Evolutionary conservation across 2,329 filamentous ascomycete species (phyloP), one percentile per base, ranked within the genome.

Genomic region (Colletotrichum sp.): DNA sequence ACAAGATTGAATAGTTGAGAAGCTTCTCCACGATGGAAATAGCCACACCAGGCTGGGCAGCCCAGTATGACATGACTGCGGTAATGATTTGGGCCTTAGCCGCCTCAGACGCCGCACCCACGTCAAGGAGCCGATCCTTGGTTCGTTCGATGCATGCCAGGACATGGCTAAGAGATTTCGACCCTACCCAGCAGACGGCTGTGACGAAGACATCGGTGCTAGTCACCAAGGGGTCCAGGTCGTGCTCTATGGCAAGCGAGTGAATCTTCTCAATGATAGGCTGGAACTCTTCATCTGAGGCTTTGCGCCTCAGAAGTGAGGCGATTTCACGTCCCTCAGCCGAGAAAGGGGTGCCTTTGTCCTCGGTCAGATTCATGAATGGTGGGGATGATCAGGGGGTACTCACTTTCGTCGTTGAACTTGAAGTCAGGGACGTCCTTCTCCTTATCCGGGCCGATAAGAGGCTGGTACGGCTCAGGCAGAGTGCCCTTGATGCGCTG

Each of bases 381-480:
- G 32, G 67, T n/a, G 6, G 43, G 36, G 12, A n/a, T 15, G 26
- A 60, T 21, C 13, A 71, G 13, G 13, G 36, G 12, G 72, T 62
- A 88, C 91, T 85, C 88, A 95, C 94, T 88, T 71, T 95, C 92
- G 75, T 93, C 88, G 28, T 92, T 91, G 82, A 94, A 99, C 85
- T 98, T 98, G 87, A 98, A 98, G 77, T 96, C 94, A 0, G 97
- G 97, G n/a, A 94, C 95, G 82, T 99, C 97, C 82, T 97, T 95
- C 84, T 98, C 96, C 83, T 98, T 97, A 78, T 94, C 95, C 68
- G 94, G 92, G 0, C 94, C 91, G 78, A 99, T 96, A 76, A 99
- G 87, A 4, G 88, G 87, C 80, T 96, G 92, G 82, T 98, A 98
- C 9, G 93, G 92, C 69, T 94, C 93, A 2, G 96, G 97, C 9